Evolutionary conservation across 495 filamentous ascomycete genomes (phyloP).

Genomic region (Sabuloglossum arenarium): DNA sequence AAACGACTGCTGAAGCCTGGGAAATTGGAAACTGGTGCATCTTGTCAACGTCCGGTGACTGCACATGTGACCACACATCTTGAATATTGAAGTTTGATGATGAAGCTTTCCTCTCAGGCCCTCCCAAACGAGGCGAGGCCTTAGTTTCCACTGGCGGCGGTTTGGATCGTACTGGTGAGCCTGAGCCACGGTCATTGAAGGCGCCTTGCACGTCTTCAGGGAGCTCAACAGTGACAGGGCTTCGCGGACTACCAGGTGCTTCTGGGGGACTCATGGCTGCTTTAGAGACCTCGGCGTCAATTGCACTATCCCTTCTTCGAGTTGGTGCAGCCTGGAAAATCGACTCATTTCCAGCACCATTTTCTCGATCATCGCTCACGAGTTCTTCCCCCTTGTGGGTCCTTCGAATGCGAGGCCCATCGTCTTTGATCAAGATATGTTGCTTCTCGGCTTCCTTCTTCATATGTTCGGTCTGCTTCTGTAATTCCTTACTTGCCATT

Average conservation of each 20-base stretch:
- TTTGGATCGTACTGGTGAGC: not conserved
- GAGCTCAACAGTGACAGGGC: constrained; percentile 11
- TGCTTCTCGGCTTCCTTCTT: constrained; percentile 71
- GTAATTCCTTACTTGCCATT: constrained; percentile 77
- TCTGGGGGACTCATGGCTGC: constrained; percentile 11
- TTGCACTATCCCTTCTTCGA: constrained; percentile 17
- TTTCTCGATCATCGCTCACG: constrained; percentile 43
- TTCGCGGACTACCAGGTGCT: constrained; percentile 1
- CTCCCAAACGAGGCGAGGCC: constrained; percentile 13
- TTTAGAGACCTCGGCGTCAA: not conserved
- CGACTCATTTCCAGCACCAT: constrained; percentile 23
- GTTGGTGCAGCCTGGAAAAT: constrained; percentile 23
- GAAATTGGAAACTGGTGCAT: not conserved
- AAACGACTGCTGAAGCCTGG: constrained; percentile 23
- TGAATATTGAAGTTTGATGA: constrained; percentile 45
- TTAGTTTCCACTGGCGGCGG: not conserved
- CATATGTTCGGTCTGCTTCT: constrained; percentile 53
- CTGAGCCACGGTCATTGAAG: not conserved
- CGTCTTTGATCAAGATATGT: constrained; percentile 49
- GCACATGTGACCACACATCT: constrained; percentile 45
- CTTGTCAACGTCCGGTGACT: constrained; percentile 26
- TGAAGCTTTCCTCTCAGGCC: constrained; percentile 14
- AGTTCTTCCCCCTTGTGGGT: constrained; percentile 94
- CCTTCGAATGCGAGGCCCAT: constrained; percentile 57
- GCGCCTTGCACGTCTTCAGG: constrained; percentile 11